phyloP scores from a whole-genome alignment of 345 rosid genomes.

The Lagerstroemia speciosa region DNA sequence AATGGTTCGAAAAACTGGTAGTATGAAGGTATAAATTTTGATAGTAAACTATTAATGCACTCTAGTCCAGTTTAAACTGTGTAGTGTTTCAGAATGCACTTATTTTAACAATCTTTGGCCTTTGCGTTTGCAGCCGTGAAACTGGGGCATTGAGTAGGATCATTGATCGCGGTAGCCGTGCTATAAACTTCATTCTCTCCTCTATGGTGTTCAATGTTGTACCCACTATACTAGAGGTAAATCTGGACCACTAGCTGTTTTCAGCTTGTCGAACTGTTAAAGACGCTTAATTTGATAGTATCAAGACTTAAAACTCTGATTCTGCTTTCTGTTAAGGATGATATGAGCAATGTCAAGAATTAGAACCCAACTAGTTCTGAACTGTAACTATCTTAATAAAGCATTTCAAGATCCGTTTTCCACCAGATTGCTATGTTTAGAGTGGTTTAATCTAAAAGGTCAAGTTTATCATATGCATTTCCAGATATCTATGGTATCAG shows the following conservation, averaged over 20 bases:
- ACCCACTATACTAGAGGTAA: conserved; percentile 92
- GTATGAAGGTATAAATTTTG: not conserved
- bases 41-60: not conserved
- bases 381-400: not conserved
- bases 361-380: not conserved
- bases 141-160: conserved; percentile 91
- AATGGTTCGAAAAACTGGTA: not conserved
- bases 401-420: not conserved
- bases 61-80: not conserved
- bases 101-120: conserved; percentile 15
- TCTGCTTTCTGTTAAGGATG: not conserved
- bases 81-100: not conserved
- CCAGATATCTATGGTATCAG: conserved; percentile 96
- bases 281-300: not conserved
- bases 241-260: conserved; percentile 9
- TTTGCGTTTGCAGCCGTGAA: conserved; percentile 62
- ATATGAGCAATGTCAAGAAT: not conserved
- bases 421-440: not conserved
- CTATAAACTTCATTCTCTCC: conserved; percentile 87
- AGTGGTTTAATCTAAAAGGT: not conserved
- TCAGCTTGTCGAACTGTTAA: conserved; percentile 8
- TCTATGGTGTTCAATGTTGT: conserved; percentile 94
- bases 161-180: conserved; percentile 99
- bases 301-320: not conserved
- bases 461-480: conserved; percentile 37